Evolutionary conservation across 1,139 yeast species (phyloP).

Genomic region (Suhomyces wounanorum): DNA sequence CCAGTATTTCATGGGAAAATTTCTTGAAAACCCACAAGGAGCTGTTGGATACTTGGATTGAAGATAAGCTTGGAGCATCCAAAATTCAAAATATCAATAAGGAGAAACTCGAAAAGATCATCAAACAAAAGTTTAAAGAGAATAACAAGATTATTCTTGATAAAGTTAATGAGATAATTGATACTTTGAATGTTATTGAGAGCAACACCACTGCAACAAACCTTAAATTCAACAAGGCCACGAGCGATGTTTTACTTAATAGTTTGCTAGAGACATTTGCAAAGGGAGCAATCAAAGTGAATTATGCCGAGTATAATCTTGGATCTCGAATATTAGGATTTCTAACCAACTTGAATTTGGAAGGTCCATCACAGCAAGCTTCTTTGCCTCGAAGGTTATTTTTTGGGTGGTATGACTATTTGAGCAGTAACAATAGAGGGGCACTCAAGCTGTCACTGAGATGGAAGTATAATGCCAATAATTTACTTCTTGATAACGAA

Average conservation of each 20-base stretch:
- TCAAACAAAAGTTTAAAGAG: constrained; percentile 25
- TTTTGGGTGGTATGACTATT: constrained; percentile 46
- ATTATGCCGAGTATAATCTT: constrained; percentile 44
- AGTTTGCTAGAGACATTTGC: constrained; percentile 35
- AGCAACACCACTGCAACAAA: constrained; percentile 1
- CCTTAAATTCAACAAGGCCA: constrained; percentile 11
- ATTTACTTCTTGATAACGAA: constrained; percentile 39
- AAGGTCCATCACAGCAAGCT: constrained; percentile 11
- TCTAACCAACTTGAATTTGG: constrained; percentile 27
- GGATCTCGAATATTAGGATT: constrained; percentile 48
- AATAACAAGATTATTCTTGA: constrained; percentile 29
- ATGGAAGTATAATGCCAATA: constrained; percentile 44
- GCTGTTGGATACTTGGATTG: constrained; percentile 23
- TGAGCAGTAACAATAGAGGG: constrained; percentile 19
- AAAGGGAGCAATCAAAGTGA: constrained; percentile 39
- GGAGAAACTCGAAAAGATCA: constrained; percentile 23
- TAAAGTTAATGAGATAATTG: constrained; percentile 33
- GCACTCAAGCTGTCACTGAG: constrained; percentile 16
- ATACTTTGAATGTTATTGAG: constrained; percentile 20
- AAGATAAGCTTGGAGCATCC: constrained; percentile 9
- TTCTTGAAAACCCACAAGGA: constrained; percentile 25
- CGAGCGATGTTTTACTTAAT: constrained; percentile 16
- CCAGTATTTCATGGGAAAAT: constrained; percentile 22
- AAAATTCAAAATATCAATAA: constrained; percentile 20
- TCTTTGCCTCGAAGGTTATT: constrained; percentile 30